Percentiles rank a stretch among this genome's conserved stretches.
Evolutionary conservation across 129 eudicot genomes (phyloP).

Genomic region (Artemisia tridentata): DNA sequence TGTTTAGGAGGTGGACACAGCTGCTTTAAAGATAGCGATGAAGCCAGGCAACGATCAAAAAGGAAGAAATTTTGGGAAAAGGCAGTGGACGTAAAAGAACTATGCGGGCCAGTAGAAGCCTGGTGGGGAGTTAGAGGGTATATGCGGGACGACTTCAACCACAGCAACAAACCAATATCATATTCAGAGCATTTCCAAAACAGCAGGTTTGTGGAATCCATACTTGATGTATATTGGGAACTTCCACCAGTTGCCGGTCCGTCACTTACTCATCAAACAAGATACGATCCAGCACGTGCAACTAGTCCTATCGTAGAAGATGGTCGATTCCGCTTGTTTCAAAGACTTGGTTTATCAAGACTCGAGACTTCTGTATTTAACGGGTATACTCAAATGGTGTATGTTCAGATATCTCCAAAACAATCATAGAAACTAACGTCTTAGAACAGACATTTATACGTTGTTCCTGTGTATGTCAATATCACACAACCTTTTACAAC

Average conservation of each 20-base stretch:
- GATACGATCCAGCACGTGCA: constrained; percentile 90
- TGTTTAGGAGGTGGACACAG: constrained; percentile 89
- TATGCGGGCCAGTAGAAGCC: constrained; percentile 81
- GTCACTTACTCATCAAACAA: constrained; percentile 85
- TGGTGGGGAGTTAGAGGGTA: constrained; percentile 99
- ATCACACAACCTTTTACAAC: no score
- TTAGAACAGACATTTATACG: no score
- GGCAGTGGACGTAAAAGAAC: constrained; percentile 68
- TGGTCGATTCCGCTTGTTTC: constrained; percentile 73
- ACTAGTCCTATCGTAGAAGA: constrained; percentile 86
- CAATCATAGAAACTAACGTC: no score
- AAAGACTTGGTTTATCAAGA: constrained; percentile 63
- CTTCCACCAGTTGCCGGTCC: constrained; percentile 95
- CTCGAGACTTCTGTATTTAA: constrained; percentile 73
- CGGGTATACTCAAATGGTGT: constrained; percentile 94
- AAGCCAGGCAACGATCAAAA: constrained; percentile 60
- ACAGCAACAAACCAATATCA: constrained; percentile 69
- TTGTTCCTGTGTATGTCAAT: no score
- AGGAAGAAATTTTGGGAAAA: constrained; percentile 88
- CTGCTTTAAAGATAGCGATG: constrained; percentile 82
- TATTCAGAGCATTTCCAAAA: constrained; percentile 69
- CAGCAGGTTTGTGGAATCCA: constrained; percentile 86
- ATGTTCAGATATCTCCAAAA: constrained; percentile 61
- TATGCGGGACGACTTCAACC: constrained; percentile 90
- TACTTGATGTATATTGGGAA: constrained; percentile 85